Conservation (phyloP, 1,139 yeast genomes). For the Saccharomycopsis phalli region DNA sequence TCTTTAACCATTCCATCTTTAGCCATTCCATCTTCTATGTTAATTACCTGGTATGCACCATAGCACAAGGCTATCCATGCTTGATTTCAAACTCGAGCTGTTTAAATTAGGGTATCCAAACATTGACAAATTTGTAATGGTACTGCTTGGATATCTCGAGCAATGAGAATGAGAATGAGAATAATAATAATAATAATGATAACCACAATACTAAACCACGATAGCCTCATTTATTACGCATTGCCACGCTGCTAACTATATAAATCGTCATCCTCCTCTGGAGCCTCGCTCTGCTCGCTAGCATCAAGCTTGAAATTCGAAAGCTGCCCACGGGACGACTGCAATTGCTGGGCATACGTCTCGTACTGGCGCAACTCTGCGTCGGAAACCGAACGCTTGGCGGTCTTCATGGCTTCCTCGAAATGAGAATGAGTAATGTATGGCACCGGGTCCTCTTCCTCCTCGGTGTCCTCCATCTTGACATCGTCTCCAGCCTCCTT, state of each 20-base stretch:
- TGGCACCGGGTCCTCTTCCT: conserved; percentile 88
- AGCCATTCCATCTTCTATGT: no score
- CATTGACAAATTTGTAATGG: no score
- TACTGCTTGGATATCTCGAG: no score
- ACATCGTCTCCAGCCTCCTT: conserved; percentile 50
- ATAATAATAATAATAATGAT: no score
- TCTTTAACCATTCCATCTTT: no score
- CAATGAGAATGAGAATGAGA: no score
- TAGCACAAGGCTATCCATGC: no score
- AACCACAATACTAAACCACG: no score
- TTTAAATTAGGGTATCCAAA: no score
- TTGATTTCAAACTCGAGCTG: no score
- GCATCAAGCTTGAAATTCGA: conserved; percentile 61
- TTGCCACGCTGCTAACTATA: conserved; percentile 36
- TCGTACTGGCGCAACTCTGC: conserved; percentile 98
- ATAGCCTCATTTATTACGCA: no score
- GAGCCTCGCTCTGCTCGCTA: conserved; percentile 33
- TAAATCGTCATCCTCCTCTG: conserved; percentile 42
- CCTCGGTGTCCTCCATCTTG: conserved; percentile 49
- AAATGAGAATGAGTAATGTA: conserved; percentile 87
- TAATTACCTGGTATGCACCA: no score
- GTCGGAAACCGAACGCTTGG: conserved; percentile 93
- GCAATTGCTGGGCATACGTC: conserved; percentile 95
- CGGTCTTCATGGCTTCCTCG: conserved; percentile 99
- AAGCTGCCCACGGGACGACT: conserved; percentile 90